Base-by-base conservation (phyloP, 345 rosid genomes). In the Cardiospermum halicacabum region DNA sequence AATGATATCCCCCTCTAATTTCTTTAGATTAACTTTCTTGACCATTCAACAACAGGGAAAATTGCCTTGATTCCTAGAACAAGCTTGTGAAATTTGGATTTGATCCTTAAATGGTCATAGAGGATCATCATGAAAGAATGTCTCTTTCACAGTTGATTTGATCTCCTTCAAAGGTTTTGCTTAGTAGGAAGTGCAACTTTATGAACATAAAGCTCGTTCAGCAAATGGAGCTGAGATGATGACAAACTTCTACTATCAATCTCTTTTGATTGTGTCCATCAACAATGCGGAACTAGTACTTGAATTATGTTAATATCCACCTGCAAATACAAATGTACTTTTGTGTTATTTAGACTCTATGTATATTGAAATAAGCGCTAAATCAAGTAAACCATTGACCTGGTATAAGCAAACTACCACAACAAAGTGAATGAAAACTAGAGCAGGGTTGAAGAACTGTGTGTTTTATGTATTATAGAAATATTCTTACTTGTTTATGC, bases 41-140 rank as follows among this genome's bases (percentile, higher is more conserved):
- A 88, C 99, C 99, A 94, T 22, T 84, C 84, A 39, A 94, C 54
- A 49, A 94, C 87, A 12, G 99, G 99, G 72, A 94, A 94, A 37
- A 87, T 64, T 4, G 99, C 80, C 69, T 84, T 89, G 56, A 81
- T 31, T 6, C 93, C 96, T 0, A 94, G 80, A 60, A 94, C 34
- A 50, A 89, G 56, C 78, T 80, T 77, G 55, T 75, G 83, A 16
- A 87, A 85, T 42, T 57, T 71, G 9, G 96, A 69, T 60, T n/a
- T 87, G 95, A 39, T 89, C 87, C 83, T 89, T 94, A 67, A 94
- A 91, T 16, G 72, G 74, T 24, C 96, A 85, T 0, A 94, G 83
- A 73, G 97, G 97, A 72, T 83, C 96, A 63, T 89, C 99, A 0
- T 90, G 71, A 16, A 94, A 87, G 73, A 94, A 84, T 5, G 96